These are phyloP conservation scores for Umbelopsis sp. DNA, from an alignment of 192 early-diverging fungal genomes.

Conservation along the genomic window DNA sequence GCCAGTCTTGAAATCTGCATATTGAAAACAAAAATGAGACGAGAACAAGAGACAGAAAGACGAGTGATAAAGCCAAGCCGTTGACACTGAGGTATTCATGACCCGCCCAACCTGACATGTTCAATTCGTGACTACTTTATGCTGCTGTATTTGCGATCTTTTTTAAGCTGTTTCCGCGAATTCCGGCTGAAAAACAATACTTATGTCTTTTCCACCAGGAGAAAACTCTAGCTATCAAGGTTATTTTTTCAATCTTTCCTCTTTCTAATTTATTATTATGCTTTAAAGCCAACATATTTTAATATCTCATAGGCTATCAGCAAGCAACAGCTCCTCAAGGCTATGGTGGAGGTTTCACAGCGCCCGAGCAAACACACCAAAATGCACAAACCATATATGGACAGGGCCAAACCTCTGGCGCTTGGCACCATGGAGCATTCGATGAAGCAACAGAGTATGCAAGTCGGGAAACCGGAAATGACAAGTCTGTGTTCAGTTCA, in stretches of 20 bases:
- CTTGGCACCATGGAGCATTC: background rate
- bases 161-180: no score
- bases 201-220: conserved; percentile 6
- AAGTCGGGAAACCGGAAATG: background rate
- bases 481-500: conserved; percentile 11
- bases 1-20: conserved; percentile 1
- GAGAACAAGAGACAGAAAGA: background rate
- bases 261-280: background rate
- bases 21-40: background rate
- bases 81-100: background rate
- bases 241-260: background rate
- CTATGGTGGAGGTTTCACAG: background rate
- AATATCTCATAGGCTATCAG: conserved; percentile 4
- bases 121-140: background rate
- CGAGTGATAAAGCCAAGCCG: background rate
- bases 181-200: background rate
- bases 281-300: background rate
- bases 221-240: conserved; percentile 16
- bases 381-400: conserved; percentile 1
- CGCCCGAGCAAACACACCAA: background rate
- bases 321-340: background rate
- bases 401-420: background rate
- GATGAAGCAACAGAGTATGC: conserved; percentile 13
- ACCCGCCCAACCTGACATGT: background rate
- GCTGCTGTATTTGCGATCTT: background rate